A percentile compares a stretch with the other conserved stretches of the same genome.
Evolutionary conservation across 345 rosid genomes (phyloP).

Genomic region (Populus tremula): DNA sequence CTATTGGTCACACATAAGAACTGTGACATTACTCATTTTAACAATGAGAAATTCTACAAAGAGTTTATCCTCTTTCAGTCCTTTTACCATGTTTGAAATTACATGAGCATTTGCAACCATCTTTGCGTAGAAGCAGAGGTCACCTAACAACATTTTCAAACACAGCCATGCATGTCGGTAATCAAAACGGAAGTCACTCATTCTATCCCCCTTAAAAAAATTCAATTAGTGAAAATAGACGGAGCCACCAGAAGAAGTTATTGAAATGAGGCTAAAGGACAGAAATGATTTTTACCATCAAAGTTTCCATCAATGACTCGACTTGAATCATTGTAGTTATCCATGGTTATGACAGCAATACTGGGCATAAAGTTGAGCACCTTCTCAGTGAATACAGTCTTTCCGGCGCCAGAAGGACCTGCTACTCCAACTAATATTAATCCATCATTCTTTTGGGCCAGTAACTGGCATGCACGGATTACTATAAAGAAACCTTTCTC

Average conservation of each 20-base stretch:
- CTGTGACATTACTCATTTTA: neutral
- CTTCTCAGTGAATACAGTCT: conserved; percentile 92
- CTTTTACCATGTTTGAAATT: neutral
- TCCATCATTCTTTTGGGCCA: conserved; percentile 92
- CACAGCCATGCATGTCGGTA: neutral
- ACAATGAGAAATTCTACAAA: neutral
- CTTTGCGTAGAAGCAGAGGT: neutral
- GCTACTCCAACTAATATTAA: conserved; percentile 88
- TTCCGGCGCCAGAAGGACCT: conserved; percentile 99
- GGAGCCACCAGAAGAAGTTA: neutral
- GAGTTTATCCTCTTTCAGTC: neutral
- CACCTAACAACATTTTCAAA: neutral
- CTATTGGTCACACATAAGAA: too few species aligned
- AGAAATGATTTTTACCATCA: conserved; percentile 59
- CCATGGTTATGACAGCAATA: conserved; percentile 88
- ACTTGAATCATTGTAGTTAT: conserved; percentile 83
- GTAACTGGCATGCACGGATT: conserved; percentile 86
- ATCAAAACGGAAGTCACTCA: neutral
- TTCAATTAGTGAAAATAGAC: neutral
- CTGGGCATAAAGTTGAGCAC: conserved; percentile 90
- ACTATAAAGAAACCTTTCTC: conserved; percentile 91
- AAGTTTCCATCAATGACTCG: conserved; percentile 91
- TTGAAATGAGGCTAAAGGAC: neutral
- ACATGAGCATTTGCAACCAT: neutral
- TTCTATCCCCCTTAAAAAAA: neutral